phyloP scores from a whole-genome alignment of 768 basidiomycete genomes.

The Chalciporus pseudorubinellus region DNA sequence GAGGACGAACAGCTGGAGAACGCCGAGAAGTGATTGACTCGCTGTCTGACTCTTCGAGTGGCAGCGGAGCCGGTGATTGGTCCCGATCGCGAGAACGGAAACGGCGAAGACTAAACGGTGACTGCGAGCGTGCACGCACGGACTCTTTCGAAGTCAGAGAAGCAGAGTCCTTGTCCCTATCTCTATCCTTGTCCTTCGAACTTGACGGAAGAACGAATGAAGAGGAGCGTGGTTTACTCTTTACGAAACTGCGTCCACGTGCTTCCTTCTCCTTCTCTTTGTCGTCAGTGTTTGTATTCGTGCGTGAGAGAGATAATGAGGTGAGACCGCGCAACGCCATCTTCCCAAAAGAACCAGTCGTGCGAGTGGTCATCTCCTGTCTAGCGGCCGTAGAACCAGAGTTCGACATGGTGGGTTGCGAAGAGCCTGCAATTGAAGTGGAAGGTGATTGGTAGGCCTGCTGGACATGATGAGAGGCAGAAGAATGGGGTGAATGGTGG shows the following conservation, averaged over 20 bases:
- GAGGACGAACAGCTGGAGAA: conserved; percentile 48
- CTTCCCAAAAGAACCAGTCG: conserved; percentile 55
- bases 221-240: conserved; percentile 44
- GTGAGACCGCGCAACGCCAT: conserved; percentile 67
- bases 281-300: conserved; percentile 39
- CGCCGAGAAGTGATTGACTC: conserved; percentile 35
- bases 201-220: conserved; percentile 43
- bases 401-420: conserved; percentile 1
- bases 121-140: conserved; percentile 69
- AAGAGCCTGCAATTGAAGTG: conserved; percentile 7
- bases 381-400: conserved; percentile 34
- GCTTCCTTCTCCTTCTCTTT: conserved; percentile 44
- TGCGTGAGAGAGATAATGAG: conserved; percentile 59
- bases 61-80: conserved; percentile 54
- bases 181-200: conserved; percentile 32
- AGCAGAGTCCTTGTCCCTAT: conserved; percentile 34
- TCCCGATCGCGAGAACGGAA: conserved; percentile 58
- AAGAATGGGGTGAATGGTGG: conserved; percentile 16
- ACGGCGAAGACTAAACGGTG: conserved; percentile 76
- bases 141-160: conserved; percentile 47
- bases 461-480: conserved; percentile 14
- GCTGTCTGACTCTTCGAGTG: conserved; percentile 55
- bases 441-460: conserved; percentile 18
- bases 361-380: conserved; percentile 36
- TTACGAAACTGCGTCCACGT: conserved; percentile 52